Conservation (phyloP, 306 rosid genomes). For the Canavalia ensiformis region DNA sequence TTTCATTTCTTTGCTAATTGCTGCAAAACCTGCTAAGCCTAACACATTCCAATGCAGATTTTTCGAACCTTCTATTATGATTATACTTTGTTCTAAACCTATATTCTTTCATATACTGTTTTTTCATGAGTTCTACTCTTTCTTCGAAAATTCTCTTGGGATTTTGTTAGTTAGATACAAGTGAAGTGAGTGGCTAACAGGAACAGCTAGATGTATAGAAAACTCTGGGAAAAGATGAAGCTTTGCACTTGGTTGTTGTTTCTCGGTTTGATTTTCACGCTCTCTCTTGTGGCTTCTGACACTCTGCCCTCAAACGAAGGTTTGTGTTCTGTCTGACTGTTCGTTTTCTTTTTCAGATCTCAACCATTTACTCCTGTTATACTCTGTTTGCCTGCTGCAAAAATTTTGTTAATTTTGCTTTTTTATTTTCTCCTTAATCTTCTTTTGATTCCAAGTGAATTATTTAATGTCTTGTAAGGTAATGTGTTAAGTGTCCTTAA, state of each 20-base stretch:
- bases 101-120: conserved; percentile 38
- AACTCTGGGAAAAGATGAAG: conserved; percentile 60
- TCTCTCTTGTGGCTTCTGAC: conserved; percentile 61
- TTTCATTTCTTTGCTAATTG: conserved; percentile 30
- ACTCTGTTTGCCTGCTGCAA: background rate
- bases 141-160: conserved; percentile 57
- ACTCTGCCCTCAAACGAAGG: conserved; percentile 76
- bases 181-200: conserved; percentile 28
- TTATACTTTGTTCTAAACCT: conserved; percentile 28
- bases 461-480: background rate
- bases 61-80: conserved; percentile 31
- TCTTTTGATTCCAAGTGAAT: background rate
- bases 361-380: conserved; percentile 40
- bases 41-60: conserved; percentile 40
- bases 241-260: conserved; percentile 60
- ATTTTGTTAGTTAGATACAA: conserved; percentile 31
- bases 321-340: conserved; percentile 32
- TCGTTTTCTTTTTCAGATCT: conserved; percentile 65
- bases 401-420: conserved; percentile 35
- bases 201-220: background rate
- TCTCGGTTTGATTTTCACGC: conserved; percentile 58
- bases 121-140: conserved; percentile 36
- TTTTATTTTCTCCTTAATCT: background rate
- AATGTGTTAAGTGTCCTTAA: background rate
- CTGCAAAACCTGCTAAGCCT: conserved; percentile 35